Evolutionary conservation across 192 early-diverging fungal species (phyloP).

Genomic region (Entophlyctis luteolus): DNA sequence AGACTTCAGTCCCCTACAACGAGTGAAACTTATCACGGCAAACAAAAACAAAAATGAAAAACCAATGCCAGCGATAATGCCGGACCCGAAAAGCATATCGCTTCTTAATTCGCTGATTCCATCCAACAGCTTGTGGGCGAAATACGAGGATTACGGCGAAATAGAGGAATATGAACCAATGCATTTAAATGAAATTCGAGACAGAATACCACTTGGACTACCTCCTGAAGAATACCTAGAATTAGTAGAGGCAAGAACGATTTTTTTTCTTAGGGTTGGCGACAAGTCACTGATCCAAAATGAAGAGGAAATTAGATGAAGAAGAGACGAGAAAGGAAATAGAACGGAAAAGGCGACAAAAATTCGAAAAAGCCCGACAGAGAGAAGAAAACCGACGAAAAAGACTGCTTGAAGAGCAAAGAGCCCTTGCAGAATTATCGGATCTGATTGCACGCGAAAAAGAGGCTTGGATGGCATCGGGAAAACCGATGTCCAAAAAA

Average conservation of each 20-base stretch:
- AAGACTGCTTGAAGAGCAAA: not conserved
- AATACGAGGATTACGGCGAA: slow-evolving; percentile 8
- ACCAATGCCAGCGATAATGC: not conserved
- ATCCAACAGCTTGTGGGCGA: slow-evolving; percentile 4
- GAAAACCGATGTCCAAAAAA: not conserved
- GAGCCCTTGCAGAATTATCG: not conserved
- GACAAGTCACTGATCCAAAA: not conserved
- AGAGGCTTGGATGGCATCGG: not conserved
- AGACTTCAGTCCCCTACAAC: slow-evolving; percentile 6
- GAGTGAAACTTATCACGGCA: not conserved
- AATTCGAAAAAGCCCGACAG: not conserved
- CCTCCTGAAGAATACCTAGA: not conserved
- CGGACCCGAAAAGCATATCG: slow-evolving; percentile 15
- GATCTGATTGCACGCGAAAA: not conserved
- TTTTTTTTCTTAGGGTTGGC: not conserved
- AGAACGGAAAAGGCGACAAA: not conserved
- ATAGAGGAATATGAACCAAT: not conserved
- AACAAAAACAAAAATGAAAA: not conserved
- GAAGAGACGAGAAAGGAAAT: not conserved
- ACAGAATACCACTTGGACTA: slow-evolving; percentile 1
- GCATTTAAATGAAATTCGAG: not conserved
- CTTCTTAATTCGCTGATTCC: slow-evolving; percentile 14
- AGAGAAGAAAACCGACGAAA: not conserved
- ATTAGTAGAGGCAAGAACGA: not conserved
- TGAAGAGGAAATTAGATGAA: not conserved